These are phyloP conservation scores for Naganishia antarctica DNA, from an alignment of 768 basidiomycete genomes.

Conservation along the genomic window DNA sequence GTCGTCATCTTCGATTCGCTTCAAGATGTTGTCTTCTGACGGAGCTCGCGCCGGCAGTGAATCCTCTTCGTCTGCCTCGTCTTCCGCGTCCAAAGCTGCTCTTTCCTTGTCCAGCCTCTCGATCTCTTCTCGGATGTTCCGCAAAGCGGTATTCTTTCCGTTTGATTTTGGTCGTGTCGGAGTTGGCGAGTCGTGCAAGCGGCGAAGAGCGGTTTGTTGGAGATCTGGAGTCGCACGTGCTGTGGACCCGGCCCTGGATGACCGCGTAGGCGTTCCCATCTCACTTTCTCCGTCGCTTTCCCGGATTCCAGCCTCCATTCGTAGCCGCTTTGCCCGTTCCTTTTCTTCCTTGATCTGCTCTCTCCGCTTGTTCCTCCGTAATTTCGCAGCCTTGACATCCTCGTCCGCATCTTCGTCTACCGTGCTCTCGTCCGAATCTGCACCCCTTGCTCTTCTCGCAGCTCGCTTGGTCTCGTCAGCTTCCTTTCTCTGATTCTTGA, in stretches of 20 bases:
- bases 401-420: conserved; percentile 25
- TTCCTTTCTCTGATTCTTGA: conserved; percentile 32
- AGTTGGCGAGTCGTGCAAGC: conserved; percentile 4
- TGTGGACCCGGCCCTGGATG: conserved; percentile 3
- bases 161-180: background rate
- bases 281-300: conserved; percentile 16
- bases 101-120: conserved; percentile 9
- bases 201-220: background rate
- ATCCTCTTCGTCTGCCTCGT: background rate
- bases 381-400: conserved; percentile 1
- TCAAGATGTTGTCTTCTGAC: conserved; percentile 5
- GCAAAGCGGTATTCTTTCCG: background rate
- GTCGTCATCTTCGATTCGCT: conserved; percentile 10
- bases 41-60: background rate
- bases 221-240: conserved; percentile 4
- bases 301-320: conserved; percentile 7
- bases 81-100: conserved; percentile 7
- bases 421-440: conserved; percentile 35
- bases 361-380: conserved; percentile 1
- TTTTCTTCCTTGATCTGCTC: conserved; percentile 20
- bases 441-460: conserved; percentile 21
- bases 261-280: background rate
- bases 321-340: conserved; percentile 1
- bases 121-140: conserved; percentile 8
- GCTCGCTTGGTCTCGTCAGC: conserved; percentile 23